Evolutionary conservation across 75 land plant species (phyloP), one percentile per base, ranked within the genome.

Genomic region (Picea sitchensis): DNA sequence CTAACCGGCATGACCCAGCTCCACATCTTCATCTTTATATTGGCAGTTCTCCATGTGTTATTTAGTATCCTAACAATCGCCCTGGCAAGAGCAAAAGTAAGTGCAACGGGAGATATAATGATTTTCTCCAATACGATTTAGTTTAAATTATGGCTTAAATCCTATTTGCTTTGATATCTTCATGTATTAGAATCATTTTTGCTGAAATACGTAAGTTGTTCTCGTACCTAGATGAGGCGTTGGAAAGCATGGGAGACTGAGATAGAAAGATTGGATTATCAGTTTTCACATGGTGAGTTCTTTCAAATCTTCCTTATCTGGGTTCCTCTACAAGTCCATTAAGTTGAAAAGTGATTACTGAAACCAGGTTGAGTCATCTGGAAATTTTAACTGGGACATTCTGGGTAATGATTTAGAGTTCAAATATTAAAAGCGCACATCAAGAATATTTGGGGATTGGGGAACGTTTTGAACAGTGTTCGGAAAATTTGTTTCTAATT

Each of bases 51-150:
- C 59, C 91, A 89, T 47, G 82, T 87, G 15, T 32, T 78, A 17
- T 87, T 82, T 78, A 71, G 80, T 57, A 79, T 87, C 61, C 60
- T 89, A 14, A 87, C 89, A n/a, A 84, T 84, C 77, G 77, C 82
- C 34, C 76, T 89, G 21, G 86, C 84, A 36, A 77, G 78, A 41
- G 77, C 81, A 58, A 86, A 83, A 84, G 91, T 87, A 77, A 57
- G 64, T n/a, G 7, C 30, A n/a, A n/a, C 18, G 5, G 20, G 31
- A 15, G 20, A 15, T 26, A n/a, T 3, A 17, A 32, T 21, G 20
- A 32, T 73, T 73, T 5, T 23, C n/a, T 32, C 32, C 54, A 47
- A 0, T 41, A 12, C 0, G 0, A 47, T 47, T 47, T 9, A 47
- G 54, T 47, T 47, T 47, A 7, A 47, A 47, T 47, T 21, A 44